Evolutionary conservation across 495 filamentous ascomycete species (phyloP), one percentile per base, ranked within the genome.

Genomic region (Penicillium canariense): DNA sequence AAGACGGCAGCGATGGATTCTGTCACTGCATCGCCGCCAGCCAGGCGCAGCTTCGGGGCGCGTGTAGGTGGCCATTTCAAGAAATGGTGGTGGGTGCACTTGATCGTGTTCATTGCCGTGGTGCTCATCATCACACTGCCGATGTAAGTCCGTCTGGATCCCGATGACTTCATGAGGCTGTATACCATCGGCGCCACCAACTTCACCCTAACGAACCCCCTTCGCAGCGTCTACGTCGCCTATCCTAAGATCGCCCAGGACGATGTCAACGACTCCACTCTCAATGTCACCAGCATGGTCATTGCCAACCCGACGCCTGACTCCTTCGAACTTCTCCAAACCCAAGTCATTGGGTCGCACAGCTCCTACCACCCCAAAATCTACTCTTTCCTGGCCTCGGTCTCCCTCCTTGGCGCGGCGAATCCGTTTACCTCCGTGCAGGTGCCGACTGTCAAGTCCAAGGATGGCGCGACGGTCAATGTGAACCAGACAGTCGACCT

Each of bases 1-100:
- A 76, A 73, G 52, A 9, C 60, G 3, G 58, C 57, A 27, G 55
- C 60, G 50, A 52, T 55, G 44, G 63, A 67, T 23, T 17, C 23
- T 5, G 51, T 51, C 17, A 50, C 52, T 15, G 47, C 25, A 25
- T 28, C 39, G 3, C 8, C 49, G 8, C 44, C 58, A 10, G 30
- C 58, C 10, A 74, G 67, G 49, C 73, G 54, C 39, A 64, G 69
- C 49, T 72, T 74, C 45, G 66, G 67, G 7, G 30, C 65, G 23
- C 65, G 71, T n/a, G 48, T 76, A 18, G 73, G 57, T 28, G 69
- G 71, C 12, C 77, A 83, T 52, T 79, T 69, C 50, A 78, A 74
- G 66, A 76, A 74, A 58, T 90, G 82, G 59, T 92, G 88, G 88
- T 92, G 87, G 89, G 68, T 76, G 59, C 80, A 89, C 64, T 61